Evolutionary conservation across 495 filamentous ascomycete genomes (phyloP).

Genomic region (Aspergillus nanangensis): DNA sequence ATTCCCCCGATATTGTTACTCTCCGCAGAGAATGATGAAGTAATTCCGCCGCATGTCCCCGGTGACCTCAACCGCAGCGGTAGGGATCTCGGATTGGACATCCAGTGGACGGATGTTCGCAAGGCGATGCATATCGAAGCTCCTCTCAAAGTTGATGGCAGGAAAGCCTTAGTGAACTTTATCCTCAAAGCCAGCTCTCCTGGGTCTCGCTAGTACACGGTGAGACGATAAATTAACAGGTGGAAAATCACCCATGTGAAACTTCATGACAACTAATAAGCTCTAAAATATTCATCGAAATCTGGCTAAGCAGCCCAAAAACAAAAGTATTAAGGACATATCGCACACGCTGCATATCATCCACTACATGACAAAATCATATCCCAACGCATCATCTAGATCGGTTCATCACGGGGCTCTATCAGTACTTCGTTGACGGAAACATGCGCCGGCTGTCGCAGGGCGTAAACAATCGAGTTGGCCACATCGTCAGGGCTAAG

Average conservation of each 20-base stretch:
- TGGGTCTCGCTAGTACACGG: too few relatives aligned
- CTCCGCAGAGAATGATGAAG: constrained; percentile 61
- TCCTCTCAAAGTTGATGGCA: constrained; percentile 34
- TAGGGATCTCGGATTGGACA: constrained; percentile 22
- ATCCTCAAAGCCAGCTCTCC: too few relatives aligned
- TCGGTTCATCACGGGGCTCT: constrained; percentile 67
- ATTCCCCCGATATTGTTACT: constrained; percentile 51
- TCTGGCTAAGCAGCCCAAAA: too few relatives aligned
- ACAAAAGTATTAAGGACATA: not conserved
- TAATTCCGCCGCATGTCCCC: constrained; percentile 57
- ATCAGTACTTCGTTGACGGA: constrained; percentile 69
- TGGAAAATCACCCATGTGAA: too few relatives aligned
- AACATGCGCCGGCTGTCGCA: constrained; percentile 60
- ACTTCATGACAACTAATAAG: too few relatives aligned
- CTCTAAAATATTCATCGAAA: too few relatives aligned
- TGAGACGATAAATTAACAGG: too few relatives aligned
- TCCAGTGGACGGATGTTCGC: constrained; percentile 29
- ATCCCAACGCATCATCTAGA: constrained; percentile 27
- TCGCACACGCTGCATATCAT: not conserved
- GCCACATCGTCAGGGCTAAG: constrained; percentile 61
- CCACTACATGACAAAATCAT: not conserved
- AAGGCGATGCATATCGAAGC: constrained; percentile 54
- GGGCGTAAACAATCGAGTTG: constrained; percentile 57
- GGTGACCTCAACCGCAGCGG: constrained; percentile 40
- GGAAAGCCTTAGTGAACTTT: constrained; percentile 34